These are phyloP conservation scores for Fomitopsis betulina DNA, from an alignment of 1,284 basidiomycete genomes.

Conservation along the genomic window DNA sequence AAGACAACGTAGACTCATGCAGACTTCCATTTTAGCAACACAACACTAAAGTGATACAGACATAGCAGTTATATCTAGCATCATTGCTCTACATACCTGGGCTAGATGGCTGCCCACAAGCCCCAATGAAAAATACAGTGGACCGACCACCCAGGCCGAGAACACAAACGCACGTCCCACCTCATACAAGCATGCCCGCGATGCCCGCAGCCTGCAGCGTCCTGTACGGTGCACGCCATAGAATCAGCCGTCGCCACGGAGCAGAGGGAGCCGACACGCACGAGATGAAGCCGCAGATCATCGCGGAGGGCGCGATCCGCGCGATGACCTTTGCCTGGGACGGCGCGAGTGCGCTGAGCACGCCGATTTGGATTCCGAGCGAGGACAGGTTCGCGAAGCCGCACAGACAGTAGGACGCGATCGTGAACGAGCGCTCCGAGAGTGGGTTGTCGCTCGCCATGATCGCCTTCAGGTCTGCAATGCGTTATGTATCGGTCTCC, in stretches of 20 bases:
- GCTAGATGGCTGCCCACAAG: background rate
- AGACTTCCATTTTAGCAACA: background rate
- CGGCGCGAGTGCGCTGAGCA: conserved; percentile 82
- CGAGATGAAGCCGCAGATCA: conserved; percentile 78
- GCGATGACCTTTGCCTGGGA: conserved; percentile 69
- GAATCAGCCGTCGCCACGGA: background rate
- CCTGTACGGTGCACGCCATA: conserved; percentile 15
- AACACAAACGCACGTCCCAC: background rate
- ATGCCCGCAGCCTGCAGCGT: conserved; percentile 72
- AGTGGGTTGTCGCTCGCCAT: conserved; percentile 49
- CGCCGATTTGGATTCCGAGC: conserved; percentile 88
- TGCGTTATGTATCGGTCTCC: background rate
- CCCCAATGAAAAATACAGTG: background rate
- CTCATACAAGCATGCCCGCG: conserved; percentile 44
- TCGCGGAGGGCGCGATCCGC: conserved; percentile 67
- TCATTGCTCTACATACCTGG: background rate
- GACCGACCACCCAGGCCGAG: background rate
- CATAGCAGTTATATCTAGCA: background rate
- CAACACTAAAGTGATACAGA: background rate
- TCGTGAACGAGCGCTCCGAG: conserved; percentile 69
- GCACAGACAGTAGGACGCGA: conserved; percentile 81
- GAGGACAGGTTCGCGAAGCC: conserved; percentile 89
- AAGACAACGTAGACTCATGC: background rate
- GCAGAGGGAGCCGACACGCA: conserved; percentile 14
- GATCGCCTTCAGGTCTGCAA: conserved; percentile 47